These are phyloP conservation scores for Margaritispora aquatica DNA, from an alignment of 495 filamentous ascomycete genomes.

Conservation along the genomic window DNA sequence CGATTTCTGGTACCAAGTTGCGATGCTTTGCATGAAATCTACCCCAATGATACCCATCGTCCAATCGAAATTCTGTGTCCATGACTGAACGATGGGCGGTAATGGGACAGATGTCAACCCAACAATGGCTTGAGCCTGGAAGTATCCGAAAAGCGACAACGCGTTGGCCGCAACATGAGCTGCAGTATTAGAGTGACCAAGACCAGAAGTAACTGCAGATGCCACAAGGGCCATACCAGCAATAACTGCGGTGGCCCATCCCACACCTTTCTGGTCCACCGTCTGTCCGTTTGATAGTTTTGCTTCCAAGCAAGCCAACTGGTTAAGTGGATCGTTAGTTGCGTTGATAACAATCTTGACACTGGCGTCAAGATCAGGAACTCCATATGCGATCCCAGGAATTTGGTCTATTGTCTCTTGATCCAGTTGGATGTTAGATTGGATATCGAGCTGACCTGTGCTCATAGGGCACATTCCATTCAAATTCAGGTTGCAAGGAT, in stretches of 20 bases:
- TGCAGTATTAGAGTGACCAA: slow-evolving; percentile 92
- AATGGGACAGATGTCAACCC: slow-evolving; percentile 80
- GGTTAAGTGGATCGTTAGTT: slow-evolving; percentile 45
- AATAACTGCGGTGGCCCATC: slow-evolving; percentile 84
- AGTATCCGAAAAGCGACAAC: slow-evolving; percentile 88
- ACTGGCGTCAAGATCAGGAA: slow-evolving; percentile 90
- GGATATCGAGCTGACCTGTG: slow-evolving; percentile 71
- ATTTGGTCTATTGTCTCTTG: slow-evolving; percentile 53
- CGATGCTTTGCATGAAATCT: slow-evolving; percentile 78
- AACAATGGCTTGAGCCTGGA: slow-evolving; percentile 94
- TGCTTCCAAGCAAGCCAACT: slow-evolving; percentile 84
- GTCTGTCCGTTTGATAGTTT: slow-evolving; percentile 89
- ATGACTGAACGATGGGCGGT: slow-evolving; percentile 84
- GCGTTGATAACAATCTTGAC: slow-evolving; percentile 74
- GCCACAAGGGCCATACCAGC: slow-evolving; percentile 76
- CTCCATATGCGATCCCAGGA: slow-evolving; percentile 79
- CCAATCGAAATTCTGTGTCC: slow-evolving; percentile 99
- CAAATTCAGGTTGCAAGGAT: slow-evolving; percentile 68
- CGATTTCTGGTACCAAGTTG: slow-evolving; percentile 93
- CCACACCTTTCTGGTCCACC: slow-evolving; percentile 81
- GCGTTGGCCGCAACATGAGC: slow-evolving; percentile 93
- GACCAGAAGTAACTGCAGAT: slow-evolving; percentile 73
- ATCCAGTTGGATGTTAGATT: slow-evolving; percentile 58
- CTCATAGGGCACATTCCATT: slow-evolving; percentile 90
- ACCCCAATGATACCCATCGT: slow-evolving; percentile 94